Conservation (phyloP, 2,329 filamentous ascomycete species). For the Cephalotrichum gorgonifer region DNA sequence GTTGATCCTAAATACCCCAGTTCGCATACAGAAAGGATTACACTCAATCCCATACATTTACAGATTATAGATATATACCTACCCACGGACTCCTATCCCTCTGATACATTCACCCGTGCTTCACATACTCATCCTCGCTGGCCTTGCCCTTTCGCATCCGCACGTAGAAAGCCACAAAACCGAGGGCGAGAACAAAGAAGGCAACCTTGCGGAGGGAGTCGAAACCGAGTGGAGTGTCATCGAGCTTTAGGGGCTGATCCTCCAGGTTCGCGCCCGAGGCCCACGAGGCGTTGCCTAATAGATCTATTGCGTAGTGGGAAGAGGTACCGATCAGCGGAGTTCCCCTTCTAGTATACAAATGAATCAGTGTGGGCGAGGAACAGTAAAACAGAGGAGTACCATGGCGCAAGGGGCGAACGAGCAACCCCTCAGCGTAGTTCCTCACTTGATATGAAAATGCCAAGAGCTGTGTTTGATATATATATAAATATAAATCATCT, state of each 20-base stretch:
- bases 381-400: background rate
- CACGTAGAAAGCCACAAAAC: conserved; percentile 32
- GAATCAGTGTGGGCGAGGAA: background rate
- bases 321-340: conserved; percentile 20
- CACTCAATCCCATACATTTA: background rate
- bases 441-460: background rate
- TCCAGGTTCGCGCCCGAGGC: conserved; percentile 24
- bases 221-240: conserved; percentile 23
- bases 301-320: conserved; percentile 17
- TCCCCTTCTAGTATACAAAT: background rate
- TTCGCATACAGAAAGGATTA: too few relatives aligned
- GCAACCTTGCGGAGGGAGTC: conserved; percentile 38
- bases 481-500: background rate
- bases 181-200: conserved; percentile 32
- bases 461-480: background rate
- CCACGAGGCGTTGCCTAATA: conserved; percentile 25
- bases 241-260: conserved; percentile 14
- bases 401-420: too few relatives aligned
- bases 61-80: background rate
- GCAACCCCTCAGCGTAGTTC: too few relatives aligned
- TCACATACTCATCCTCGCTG: conserved; percentile 1
- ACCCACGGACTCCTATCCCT: background rate
- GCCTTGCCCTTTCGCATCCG: conserved; percentile 1
- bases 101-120: background rate
- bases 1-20: too few relatives aligned